Percentiles rank a stretch among this genome's conserved stretches.
Conservation (phyloP, 2,329 filamentous ascomycete genomes). For the Dactylellina parvicollis region DNA sequence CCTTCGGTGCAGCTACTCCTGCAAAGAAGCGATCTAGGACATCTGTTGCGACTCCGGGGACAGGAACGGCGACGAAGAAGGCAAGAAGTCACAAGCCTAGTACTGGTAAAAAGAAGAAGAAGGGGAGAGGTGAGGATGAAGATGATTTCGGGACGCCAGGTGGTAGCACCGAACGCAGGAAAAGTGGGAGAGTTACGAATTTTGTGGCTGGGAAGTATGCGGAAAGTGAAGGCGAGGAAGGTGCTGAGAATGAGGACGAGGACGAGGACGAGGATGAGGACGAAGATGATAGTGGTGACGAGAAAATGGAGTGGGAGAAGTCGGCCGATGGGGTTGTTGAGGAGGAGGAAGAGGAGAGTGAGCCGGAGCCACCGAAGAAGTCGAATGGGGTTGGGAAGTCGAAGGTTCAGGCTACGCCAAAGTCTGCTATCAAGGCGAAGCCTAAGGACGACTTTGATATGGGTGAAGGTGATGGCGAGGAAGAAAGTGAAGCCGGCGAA, state of each 20-base stretch:
- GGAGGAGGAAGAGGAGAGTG: constrained; percentile 45
- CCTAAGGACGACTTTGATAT: constrained; percentile 51
- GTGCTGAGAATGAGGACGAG: constrained; percentile 62
- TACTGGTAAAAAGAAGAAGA: constrained; percentile 59
- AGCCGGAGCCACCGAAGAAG: constrained; percentile 42
- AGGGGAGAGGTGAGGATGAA: constrained; percentile 58
- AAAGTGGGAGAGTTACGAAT: constrained; percentile 61
- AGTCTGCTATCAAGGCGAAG: constrained; percentile 5
- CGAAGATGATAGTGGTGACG: constrained; percentile 58
- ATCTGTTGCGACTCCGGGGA: constrained; percentile 21
- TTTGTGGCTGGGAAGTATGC: constrained; percentile 59
- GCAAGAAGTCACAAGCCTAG: constrained; percentile 53
- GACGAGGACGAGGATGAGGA: constrained; percentile 61
- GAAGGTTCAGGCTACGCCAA: constrained; percentile 30
- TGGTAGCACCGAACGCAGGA: constrained; percentile 58
- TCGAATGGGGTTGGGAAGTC: constrained; percentile 33
- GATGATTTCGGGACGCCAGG: constrained; percentile 53
- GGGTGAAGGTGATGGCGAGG: constrained; percentile 31
- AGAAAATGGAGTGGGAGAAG: constrained; percentile 56
- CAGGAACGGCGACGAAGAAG: constrained; percentile 50
- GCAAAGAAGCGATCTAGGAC: constrained; percentile 54
- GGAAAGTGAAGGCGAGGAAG: constrained; percentile 62
- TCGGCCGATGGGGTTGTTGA: constrained; percentile 55
- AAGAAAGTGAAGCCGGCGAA: constrained; percentile 55
- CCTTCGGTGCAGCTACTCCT: constrained; percentile 42